Evolutionary conservation across 768 basidiomycete species (phyloP), one percentile per base, ranked within the genome.

Genomic region (Polyporus arcularius): DNA sequence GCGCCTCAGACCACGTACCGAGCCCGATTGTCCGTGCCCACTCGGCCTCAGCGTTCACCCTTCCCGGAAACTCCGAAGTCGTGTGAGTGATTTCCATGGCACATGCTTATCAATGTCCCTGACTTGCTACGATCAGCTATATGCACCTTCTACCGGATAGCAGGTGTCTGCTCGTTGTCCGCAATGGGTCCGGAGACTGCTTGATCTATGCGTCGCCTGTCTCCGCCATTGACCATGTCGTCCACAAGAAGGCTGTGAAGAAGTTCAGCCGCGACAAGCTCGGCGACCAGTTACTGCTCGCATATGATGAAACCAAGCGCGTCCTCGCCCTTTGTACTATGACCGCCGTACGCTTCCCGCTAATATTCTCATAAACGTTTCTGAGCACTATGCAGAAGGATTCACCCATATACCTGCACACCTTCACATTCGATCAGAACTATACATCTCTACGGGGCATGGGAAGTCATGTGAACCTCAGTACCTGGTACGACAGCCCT

Each of bases 301-400:
- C 85, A 0, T 84, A 78, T 60, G 83, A 87, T 48, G 84, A 86
- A 63, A 68, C 73, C 11, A 82, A 78, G 61, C 77, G 80, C 2
- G 76, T 81, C 70, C 64, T 87, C 18, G 77, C 78, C 0, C 57
- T 85, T 0, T 79, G 55, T 6, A 38, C 82, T 56, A 72, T 78
- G 4, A 66, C 75, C 0, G 72, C 71, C 4, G 83, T 79, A 73
- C 41, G 31, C 3, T 4, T n/a, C n/a, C n/a, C n/a, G n/a, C n/a
- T n/a, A n/a, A n/a, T n/a, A n/a, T n/a, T 6, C 3, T 4, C 21
- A 51, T 15, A 38, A 28, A 3, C 28, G 11, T 28, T 38, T 15
- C 4, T 31, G 3, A 26, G 42, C 28, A 7, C 11, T 14, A 15
- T 11, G 2, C 10, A 10, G 32, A 10, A 4, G 4, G 32, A 45